Evolutionary conservation across 177 flowering plant genomes (phyloP), one percentile per base, ranked within the genome.

Genomic region (Vitis hybrid): DNA sequence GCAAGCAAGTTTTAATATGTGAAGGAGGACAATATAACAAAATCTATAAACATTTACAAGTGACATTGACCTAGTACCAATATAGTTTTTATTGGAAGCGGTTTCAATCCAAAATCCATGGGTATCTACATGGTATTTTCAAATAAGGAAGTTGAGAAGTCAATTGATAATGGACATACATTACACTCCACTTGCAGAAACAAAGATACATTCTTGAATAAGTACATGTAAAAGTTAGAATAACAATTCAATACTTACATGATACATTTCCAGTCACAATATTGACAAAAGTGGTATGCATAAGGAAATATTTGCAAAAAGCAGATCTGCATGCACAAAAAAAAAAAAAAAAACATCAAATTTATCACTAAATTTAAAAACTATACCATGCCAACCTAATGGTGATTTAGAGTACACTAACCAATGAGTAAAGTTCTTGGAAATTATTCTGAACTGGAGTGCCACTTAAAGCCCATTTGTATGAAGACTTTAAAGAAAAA

Each of bases 381-480:
- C 13, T 0, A 26, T 21, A 10, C 23, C 21, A 23, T 6, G 3
- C 30, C 23, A 19, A 59, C 19, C 23, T 2, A 59, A 19, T 7
- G 30, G 7, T 21, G 13, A 56, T 17, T 19, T 10, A 21, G 10
- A 21, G 62, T 5, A 23, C 13, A 6, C 62, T 59, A 34, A 59
- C 62, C 62, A 59, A 0, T 21, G 62, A 19, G 34, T 59, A 59
- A 19, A 59, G 62, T 59, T 59, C 62, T 5, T 13, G 11, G 32
- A 59, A 34, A 59, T 23, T 19, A 59, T 59, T 59, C 34, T 59
- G 62, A 11, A 59, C 12, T 7, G 62, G 62, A 59, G 32, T 59
- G 62, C 62, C 40, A 23, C 32, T 59, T 10, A 59, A 13, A 59
- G 62, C 62, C 62, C 62, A 59, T 59, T 23, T 59, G 26, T 59